Conservation (phyloP, 2,329 filamentous ascomycete genomes). For the Colletotrichum sojae region DNA sequence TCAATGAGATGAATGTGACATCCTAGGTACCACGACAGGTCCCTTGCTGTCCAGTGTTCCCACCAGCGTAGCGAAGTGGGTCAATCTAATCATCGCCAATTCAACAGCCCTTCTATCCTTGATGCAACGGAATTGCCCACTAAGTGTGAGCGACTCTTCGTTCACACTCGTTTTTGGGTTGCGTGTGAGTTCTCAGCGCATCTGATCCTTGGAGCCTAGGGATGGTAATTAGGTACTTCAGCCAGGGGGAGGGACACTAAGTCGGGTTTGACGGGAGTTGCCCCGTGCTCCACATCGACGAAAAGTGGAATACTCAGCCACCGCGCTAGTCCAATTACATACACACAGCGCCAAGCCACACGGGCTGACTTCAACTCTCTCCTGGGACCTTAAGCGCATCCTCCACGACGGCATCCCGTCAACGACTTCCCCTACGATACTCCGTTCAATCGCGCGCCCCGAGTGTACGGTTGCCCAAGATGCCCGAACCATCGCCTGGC, state of each 20-base stretch:
- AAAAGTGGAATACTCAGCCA: constrained; percentile 38
- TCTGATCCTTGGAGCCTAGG: not conserved
- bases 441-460: constrained; percentile 32
- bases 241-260: not conserved
- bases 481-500: constrained; percentile 63
- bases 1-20: too few species aligned
- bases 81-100: too few species aligned
- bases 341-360: constrained; percentile 36
- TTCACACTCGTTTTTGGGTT: not conserved
- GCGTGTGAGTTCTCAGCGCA: not conserved
- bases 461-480: constrained; percentile 48
- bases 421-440: constrained; percentile 2
- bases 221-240: too few species aligned
- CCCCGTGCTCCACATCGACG: constrained; percentile 10
- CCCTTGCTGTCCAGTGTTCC: too few species aligned
- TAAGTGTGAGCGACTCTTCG: not conserved
- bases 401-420: constrained; percentile 19
- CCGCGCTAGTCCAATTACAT: constrained; percentile 28
- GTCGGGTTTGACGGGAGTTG: not conserved
- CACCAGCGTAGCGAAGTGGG: too few species aligned
- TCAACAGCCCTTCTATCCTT: too few species aligned
- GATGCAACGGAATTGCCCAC: too few species aligned
- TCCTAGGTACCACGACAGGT: too few species aligned
- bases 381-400: constrained; percentile 21
- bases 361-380: constrained; percentile 37